Evolutionary conservation across 1,139 yeast genomes (phyloP).

Genomic region (Groenewaldozyma auringiensis): DNA sequence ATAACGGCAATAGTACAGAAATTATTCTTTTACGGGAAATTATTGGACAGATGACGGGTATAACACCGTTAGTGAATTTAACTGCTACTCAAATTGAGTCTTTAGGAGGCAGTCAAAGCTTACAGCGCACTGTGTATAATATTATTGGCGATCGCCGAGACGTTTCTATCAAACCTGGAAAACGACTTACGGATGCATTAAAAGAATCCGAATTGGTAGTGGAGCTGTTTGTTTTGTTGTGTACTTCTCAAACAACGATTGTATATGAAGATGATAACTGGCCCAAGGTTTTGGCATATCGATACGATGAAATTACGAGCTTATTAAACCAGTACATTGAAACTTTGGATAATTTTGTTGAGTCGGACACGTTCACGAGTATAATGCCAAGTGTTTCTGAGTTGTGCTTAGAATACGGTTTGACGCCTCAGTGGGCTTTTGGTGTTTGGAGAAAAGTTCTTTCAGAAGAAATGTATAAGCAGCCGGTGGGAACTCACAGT

Average conservation of each 20-base stretch:
- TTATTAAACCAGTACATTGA: slow-evolving; percentile 60
- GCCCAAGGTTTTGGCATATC: slow-evolving; percentile 63
- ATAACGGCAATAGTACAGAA: slow-evolving; percentile 54
- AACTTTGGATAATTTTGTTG: slow-evolving; percentile 47
- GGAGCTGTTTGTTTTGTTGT: slow-evolving; percentile 60
- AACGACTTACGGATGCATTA: slow-evolving; percentile 44
- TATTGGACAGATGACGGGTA: slow-evolving; percentile 72
- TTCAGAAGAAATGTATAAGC: slow-evolving; percentile 27
- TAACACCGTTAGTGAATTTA: slow-evolving; percentile 45
- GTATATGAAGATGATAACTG: slow-evolving; percentile 39
- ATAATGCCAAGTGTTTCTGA: slow-evolving; percentile 41
- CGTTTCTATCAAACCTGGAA: slow-evolving; percentile 39
- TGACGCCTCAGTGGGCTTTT: slow-evolving; percentile 64
- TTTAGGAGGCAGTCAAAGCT: slow-evolving; percentile 56
- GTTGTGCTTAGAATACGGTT: slow-evolving; percentile 42
- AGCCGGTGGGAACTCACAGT: slow-evolving; percentile 10
- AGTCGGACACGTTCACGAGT: slow-evolving; percentile 31
- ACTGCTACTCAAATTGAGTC: slow-evolving; percentile 58
- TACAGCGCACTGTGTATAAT: slow-evolving; percentile 50
- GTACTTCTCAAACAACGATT: slow-evolving; percentile 37
- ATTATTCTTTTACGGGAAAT: slow-evolving; percentile 63
- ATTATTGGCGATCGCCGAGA: slow-evolving; percentile 51
- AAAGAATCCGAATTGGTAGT: slow-evolving; percentile 41
- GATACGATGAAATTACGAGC: slow-evolving; percentile 63
- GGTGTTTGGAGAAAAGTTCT: slow-evolving; percentile 64